Percentiles rank a stretch among this genome's conserved stretches.
These are phyloP conservation scores for Sordariomycetes sp. DNA, from an alignment of 2,329 filamentous ascomycete genomes.

Conservation along the genomic window DNA sequence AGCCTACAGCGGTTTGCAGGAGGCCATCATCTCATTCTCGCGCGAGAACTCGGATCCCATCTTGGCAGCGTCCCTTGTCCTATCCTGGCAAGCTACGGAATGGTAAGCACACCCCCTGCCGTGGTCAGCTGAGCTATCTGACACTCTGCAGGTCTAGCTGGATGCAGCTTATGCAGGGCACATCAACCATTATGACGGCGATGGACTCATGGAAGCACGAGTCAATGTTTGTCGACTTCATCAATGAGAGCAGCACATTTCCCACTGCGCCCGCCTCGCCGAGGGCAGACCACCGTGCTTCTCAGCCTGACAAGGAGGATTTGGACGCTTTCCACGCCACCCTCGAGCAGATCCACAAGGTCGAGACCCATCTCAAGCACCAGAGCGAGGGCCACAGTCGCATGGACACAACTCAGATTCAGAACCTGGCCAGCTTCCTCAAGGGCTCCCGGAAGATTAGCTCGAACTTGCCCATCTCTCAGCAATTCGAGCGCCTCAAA, in stretches of 20 bases:
- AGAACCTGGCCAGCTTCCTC: conserved; percentile 63
- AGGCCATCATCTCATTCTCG: conserved; percentile 78
- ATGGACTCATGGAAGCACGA: conserved; percentile 91
- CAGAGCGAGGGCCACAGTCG: conserved; percentile 45
- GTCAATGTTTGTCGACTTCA: conserved; percentile 76
- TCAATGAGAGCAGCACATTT: conserved; percentile 69
- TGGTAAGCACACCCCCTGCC: conserved; percentile 54
- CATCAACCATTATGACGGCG: conserved; percentile 78
- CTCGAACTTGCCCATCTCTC: conserved; percentile 60
- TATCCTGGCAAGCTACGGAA: conserved; percentile 94
- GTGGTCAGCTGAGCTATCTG: background rate
- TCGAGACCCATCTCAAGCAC: conserved; percentile 60
- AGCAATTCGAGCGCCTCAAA: conserved; percentile 86
- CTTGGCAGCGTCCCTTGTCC: conserved; percentile 78
- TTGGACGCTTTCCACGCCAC: conserved; percentile 58
- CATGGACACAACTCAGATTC: conserved; percentile 50
- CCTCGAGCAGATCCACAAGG: conserved; percentile 56
- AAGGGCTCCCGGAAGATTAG: conserved; percentile 64
- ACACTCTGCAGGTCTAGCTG: conserved; percentile 63
- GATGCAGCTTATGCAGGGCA: conserved; percentile 87
- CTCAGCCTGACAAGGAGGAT: conserved; percentile 60
- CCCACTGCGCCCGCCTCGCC: conserved; percentile 57
- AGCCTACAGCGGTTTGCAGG: conserved; percentile 79
- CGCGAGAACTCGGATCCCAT: conserved; percentile 83
- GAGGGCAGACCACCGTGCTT: conserved; percentile 50